Base-by-base conservation (phyloP, 495 filamentous ascomycete genomes). In the Parmelia sp. region DNA sequence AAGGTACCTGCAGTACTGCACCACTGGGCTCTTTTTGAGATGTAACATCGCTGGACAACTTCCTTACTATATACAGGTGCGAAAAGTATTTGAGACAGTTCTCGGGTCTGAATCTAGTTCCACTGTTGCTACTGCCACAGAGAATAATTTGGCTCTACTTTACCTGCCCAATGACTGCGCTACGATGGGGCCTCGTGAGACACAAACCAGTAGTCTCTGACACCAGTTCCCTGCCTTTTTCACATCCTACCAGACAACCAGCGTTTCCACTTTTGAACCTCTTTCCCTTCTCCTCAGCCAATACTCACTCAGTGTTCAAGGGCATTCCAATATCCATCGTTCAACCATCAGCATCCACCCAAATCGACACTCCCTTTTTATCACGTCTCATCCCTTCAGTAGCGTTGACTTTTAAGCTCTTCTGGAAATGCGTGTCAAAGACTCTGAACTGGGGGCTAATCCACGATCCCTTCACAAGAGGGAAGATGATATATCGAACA, bases 401-500 rank as follows among this genome's bases (percentile, higher is more conserved):
- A 0, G 88, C 86, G 39, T 87, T 81, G 9, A 93, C 85, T 63
- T 86, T 84, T 58, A 96, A 72, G 25, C 84, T 82, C 79, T 96
- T 96, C 74, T 92, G 90, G 73, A 96, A 96, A 69, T 93, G 92
- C 68, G 86, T 86, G 76, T 96, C 92, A 57, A 90, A 78, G 29
- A 96, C 89, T 60, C 90, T 82, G 62, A 96, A 74, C 45, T 83
- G 83, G 3, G 88, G 85, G 61, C 80, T 82, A 61, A 96, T 83
- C 90, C 90, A 95, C 33, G 80, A 73, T 0, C 87, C 88, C 14
- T 75, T 75, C 60, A 75, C 76, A n/a, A 74, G 74, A 5, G 80
- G 77, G 33, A 95, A 71, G 19, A 98, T 49, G 57, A 84, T 79
- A 63, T 90, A 98, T 57, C 80, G 80, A 9, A 96, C 78, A 0